Evolutionary conservation across 1,139 yeast genomes (phyloP), one percentile per base, ranked within the genome.

Genomic region (Sugiyamaella xylanicola): DNA sequence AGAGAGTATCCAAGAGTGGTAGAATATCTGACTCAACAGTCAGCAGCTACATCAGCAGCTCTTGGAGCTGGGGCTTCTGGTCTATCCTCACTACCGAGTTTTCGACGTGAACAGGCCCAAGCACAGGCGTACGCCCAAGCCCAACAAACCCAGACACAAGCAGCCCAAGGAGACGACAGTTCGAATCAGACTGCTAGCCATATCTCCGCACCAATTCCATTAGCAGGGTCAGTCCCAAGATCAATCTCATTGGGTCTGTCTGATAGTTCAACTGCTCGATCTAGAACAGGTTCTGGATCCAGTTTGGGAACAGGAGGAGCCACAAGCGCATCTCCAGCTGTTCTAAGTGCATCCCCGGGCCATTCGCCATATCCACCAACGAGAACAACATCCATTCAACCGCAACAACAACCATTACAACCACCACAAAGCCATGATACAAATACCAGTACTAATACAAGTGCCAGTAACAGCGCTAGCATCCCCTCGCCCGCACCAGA

Each of bases 1-100:
- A 74, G 82, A 52, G 77, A 81, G 48, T 78, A 85, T 61, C 80
- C 83, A 9, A 76, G 84, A 59, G 79, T 87, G 48, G 75, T 84
- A 48, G 82, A 80, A 59, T 86, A 85, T 69, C 76, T 87, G 74
- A 81, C 83, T 61, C 61, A 46, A 17, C 53, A 55, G 45, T 41
- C 53, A 11, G 54, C 56, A 19, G 51, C 44, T 19, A 45, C 50
- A 1, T 44, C 54, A 8, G 56, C 56, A 20, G 48, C 56, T 29
- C 32, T 49, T 17, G 49, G 50, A 7, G 40, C 53, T 15, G 47
- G 48, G 15, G 51, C 53, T 11, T 21, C 51, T 4, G 54, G 53
- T 5, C 36, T 48, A 13, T 44, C 56, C 4, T 36, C 48, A 19
- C 25, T 46, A 16, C 40, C 52, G n/a, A 16, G 52, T 15, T 48